Conservation (phyloP, 805 yeast species). For the Phaffomyces thermotolerans region DNA sequence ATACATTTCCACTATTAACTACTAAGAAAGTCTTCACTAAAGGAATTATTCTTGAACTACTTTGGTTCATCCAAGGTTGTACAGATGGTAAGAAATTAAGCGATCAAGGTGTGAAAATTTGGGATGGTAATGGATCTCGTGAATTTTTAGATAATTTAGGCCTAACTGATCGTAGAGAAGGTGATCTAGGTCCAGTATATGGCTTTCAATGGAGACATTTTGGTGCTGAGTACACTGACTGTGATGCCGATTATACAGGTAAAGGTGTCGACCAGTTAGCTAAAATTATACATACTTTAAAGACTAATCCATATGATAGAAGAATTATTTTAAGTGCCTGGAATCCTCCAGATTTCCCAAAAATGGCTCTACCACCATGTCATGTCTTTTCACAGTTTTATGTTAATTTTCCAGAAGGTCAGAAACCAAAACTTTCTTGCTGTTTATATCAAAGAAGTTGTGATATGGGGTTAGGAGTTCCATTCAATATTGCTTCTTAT, state of each 20-base stretch:
- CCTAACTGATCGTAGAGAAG: slow-evolving; percentile 70
- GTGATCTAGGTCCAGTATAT: slow-evolving; percentile 96
- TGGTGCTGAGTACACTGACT: slow-evolving; percentile 85
- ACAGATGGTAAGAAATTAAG: slow-evolving; percentile 79
- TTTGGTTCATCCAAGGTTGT: slow-evolving; percentile 89
- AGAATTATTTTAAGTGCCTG: slow-evolving; percentile 94
- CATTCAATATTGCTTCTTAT: slow-evolving; percentile 95
- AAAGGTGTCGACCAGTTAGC: slow-evolving; percentile 88
- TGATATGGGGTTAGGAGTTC: slow-evolving; percentile 99
- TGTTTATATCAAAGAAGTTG: slow-evolving; percentile 94
- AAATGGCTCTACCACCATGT: slow-evolving; percentile 98
- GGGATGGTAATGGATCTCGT: slow-evolving; percentile 98
- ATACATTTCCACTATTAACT: slow-evolving; percentile 79
- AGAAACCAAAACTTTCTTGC: slow-evolving; percentile 72
- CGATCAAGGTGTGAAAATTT: slow-evolving; percentile 86
- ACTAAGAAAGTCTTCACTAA: slow-evolving; percentile 88
- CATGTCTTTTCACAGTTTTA: slow-evolving; percentile 95
- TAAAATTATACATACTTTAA: slow-evolving; percentile 70
- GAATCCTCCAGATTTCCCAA: slow-evolving; percentile 92
- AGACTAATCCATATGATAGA: slow-evolving; percentile 88
- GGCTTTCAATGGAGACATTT: slow-evolving; percentile 99
- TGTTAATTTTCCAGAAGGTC: slow-evolving; percentile 68
- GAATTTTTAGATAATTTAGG: slow-evolving; percentile 85
- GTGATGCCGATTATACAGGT: slow-evolving; percentile 81
- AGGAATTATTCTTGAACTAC: slow-evolving; percentile 80